These are phyloP conservation scores for Loxodes magnus DNA, from an alignment of 73 alveolate genomes.

Conservation along the genomic window DNA sequence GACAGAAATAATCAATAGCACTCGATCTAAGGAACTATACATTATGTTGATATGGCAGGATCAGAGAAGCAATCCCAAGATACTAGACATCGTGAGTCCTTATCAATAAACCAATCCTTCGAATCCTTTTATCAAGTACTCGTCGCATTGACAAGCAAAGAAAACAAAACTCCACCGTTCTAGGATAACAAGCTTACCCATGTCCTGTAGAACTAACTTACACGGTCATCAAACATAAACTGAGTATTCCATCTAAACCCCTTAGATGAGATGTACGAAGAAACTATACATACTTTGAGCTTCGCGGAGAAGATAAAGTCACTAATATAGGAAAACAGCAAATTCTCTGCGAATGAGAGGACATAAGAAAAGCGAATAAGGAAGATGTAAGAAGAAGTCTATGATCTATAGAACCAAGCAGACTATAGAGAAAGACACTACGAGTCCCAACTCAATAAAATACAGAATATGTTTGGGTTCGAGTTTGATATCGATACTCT, in stretches of 20 bases:
- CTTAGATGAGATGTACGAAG: constrained; percentile 8
- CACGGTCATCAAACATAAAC: background rate
- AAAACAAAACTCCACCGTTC: background rate
- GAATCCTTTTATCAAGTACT: constrained; percentile 13
- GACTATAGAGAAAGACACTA: background rate
- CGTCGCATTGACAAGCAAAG: constrained; percentile 5
- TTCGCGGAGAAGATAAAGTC: constrained; percentile 17
- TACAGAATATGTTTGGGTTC: constrained; percentile 4
- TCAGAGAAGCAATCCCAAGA: constrained; percentile 12
- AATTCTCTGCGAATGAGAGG: background rate
- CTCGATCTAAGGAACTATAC: background rate
- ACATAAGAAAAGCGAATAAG: background rate
- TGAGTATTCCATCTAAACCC: constrained; percentile 12
- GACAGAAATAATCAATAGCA: constrained; percentile 6
- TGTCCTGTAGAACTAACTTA: background rate
- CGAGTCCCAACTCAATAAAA: constrained; percentile 1
- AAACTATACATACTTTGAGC: constrained; percentile 12
- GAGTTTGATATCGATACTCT: constrained; percentile 1
- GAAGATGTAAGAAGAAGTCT: constrained; percentile 7
- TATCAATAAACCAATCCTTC: constrained; percentile 4
- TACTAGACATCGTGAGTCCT: constrained; percentile 14
- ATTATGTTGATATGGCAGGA: constrained; percentile 18
- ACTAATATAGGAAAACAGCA: background rate
- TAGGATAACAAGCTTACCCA: constrained; percentile 15
- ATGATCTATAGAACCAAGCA: constrained; percentile 10